Evolutionary conservation across 305 asterid species (phyloP), one percentile per base, ranked within the genome.

Genomic region (Rubia balearica): DNA sequence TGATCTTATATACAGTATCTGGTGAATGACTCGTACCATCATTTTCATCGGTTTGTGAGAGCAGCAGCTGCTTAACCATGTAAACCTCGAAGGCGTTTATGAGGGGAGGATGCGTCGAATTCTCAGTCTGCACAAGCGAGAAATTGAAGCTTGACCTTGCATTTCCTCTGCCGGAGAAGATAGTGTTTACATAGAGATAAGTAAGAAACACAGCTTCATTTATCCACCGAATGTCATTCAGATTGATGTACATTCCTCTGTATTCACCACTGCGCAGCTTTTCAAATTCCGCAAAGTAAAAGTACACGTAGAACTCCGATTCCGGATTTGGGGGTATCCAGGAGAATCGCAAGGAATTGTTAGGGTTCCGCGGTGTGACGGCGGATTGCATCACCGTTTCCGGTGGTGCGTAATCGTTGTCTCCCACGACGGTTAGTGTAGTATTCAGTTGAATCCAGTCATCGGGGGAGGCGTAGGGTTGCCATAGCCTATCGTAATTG

Each of bases 71-170:
- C 33, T 40, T 41, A 42, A 61, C 45, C 0, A 21, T n/a, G 68
- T 69, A 78, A 19, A 78, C 17, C 74, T 81, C 82, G 14, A 57
- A 17, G 6, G 82, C 85, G 19, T 70, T 78, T 33, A 81, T 7
- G 55, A 81, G 27, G 6, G 85, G 82, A 8, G 80, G 81, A 72
- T 72, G 80, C 17, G 74, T 75, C 7, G 85, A 73, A 40, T 22
- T 67, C 3, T 12, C 60, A 7, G 68, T 61, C 43, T 10, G 66
- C 24, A 38, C 7, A 5, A 38, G 41, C 41, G n/a, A 49, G 17
- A 4, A 49, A 46, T 46, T 46, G 53, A 13, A 38, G 41, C 41
- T 38, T 38, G 41, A 38, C 41, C 41, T 38, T 38, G 41, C 41
- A 38, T 38, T 38, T 12, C 19, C 57, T 51, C 19, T 51, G 7